Evolutionary conservation across 192 early-diverging fungal species (phyloP).

Genomic region (Kappamyces sp.): DNA sequence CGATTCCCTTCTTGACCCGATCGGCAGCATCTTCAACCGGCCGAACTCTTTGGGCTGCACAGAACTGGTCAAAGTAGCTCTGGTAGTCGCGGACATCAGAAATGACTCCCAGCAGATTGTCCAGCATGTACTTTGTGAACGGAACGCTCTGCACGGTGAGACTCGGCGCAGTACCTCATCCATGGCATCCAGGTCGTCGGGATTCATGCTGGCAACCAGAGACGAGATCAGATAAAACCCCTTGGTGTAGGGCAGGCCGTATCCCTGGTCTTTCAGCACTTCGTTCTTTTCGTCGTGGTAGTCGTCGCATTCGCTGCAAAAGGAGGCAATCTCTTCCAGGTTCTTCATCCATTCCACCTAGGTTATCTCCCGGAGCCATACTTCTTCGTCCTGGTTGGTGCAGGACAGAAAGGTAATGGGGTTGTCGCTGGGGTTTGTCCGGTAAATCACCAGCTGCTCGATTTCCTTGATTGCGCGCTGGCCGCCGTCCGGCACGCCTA

Average conservation of each 20-base stretch:
- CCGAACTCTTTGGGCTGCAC: background rate
- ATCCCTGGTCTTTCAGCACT: slow-evolving; percentile 19
- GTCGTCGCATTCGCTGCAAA: slow-evolving; percentile 13
- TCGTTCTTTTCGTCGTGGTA: slow-evolving; percentile 14
- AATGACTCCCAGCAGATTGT: slow-evolving; percentile 15
- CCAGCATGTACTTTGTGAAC: slow-evolving; percentile 17
- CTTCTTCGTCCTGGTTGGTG: slow-evolving; percentile 13
- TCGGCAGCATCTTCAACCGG: no score
- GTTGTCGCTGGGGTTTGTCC: slow-evolving; percentile 14
- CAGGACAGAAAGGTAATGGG: slow-evolving; percentile 16
- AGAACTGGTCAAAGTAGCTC: slow-evolving; percentile 14
- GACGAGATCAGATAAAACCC: slow-evolving; percentile 18
- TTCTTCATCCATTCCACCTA: slow-evolving; percentile 20
- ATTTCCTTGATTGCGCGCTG: slow-evolving; percentile 3
- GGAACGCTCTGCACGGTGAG: background rate
- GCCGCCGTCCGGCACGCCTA: slow-evolving; percentile 8
- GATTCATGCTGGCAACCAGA: slow-evolving; percentile 15
- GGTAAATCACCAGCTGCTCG: slow-evolving; percentile 5
- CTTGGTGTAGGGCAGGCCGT: slow-evolving; percentile 8
- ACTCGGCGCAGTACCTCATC: slow-evolving; percentile 2
- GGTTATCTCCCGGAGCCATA: no score
- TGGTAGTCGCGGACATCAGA: slow-evolving; percentile 10
- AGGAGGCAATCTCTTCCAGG: slow-evolving; percentile 10
- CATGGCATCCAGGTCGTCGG: slow-evolving; percentile 21
- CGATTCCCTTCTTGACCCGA: no score